Base-by-base conservation (phyloP, 495 filamentous ascomycete species). In the Aspergillus olivimuriae region DNA sequence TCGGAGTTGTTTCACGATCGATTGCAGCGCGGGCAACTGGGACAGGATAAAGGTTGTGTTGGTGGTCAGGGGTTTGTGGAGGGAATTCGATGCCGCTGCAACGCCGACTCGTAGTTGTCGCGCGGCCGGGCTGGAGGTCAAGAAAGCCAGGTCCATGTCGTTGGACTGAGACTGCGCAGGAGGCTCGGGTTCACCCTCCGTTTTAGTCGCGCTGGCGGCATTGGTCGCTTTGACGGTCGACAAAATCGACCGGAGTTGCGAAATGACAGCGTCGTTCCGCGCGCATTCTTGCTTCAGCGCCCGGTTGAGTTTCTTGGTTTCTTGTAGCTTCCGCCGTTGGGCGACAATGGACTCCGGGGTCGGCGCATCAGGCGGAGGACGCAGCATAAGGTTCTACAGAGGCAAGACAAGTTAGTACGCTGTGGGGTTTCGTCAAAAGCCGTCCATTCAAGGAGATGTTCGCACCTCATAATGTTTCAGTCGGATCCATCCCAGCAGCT, bases 391-490 rank as follows among this genome's bases (percentile, higher is more conserved):
- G 15, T 62, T 61, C 70, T 72, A 38, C 7, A 39, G 42, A 32
- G 12, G n/a, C 4, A 17, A 8, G 26, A 23, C 38, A 38, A 20
- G 42, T 22, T 47, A 33, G 24, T 34, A 36, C n/a, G 1, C 8
- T 1, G 3, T 20, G 12, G 14, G 3, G 14, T 17, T 10, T 9
- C 17, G 11, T 12, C 16, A 7, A 18, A 3, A n/a, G n/a, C n/a
- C n/a, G n/a, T n/a, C n/a, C n/a, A 30, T n/a, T 15, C 9, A 3
- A 31, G 34, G 2, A 17, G 24, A 34, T 8, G 73, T 53, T 16
- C 75, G 57, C 53, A 84, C 82, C 67, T 89, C 81, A 65, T 98
- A 95, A 75, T 96, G 90, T 36, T 76, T 78, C 42, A 98, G 68
- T 39, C 81, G 73, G 44, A 97, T 81, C 81, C 84, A 95, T 28